Base-by-base conservation (phyloP, 176 grass and related monocot genomes). In the Eleusine coracana region DNA sequence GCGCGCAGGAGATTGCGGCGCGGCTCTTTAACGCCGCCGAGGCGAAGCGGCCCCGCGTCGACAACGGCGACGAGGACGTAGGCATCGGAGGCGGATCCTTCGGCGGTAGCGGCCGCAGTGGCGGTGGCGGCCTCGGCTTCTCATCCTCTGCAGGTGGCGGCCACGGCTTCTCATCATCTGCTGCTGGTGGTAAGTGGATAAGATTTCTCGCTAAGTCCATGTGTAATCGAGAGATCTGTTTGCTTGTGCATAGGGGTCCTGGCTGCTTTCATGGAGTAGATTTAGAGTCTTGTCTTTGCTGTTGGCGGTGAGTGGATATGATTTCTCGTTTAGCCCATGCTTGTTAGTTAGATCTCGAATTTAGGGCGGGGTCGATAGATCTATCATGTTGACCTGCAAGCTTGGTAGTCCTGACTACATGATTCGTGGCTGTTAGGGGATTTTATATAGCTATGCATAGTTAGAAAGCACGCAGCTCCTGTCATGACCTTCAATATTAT, bases 1-100 rank as follows among this genome's bases (percentile, higher is more conserved):
- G 90, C 40, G 96, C 96, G 23, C 92, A 98, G 92, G 87, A 90
- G 83, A 95, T 98, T 65, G 96, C 96, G 5, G 96, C 96, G 27
- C 88, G 92, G 85, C 74, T 98, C n/a, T 93, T 98, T 58, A 98
- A 78, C 80, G 92, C 81, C 52, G 96, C 96, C 31, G 96, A 98
- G 84, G 92, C 92, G 25, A 98, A 95, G 81, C 96, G 96, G 18
- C 96, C 96, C 44, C 90, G 89, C 84, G 58, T 87, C 34, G 96
- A 98, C 13, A 91, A 77, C 79, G 86, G 79, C 71, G 90, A 84
- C 62, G 90, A 87, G 10, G 86, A 79, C 70, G 78, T 76, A 6
- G 92, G 73, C 50, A 38, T 21, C 60, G 87, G 59, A 68, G 68
- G 69, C 66, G 86, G 42, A 46, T 73, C 79, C 74, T 74, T 79